Evolutionary conservation across 371 early-diverging fungal genomes (phyloP), one percentile per base, ranked within the genome.

Genomic region (Neoconidiobolus thromboides): DNA sequence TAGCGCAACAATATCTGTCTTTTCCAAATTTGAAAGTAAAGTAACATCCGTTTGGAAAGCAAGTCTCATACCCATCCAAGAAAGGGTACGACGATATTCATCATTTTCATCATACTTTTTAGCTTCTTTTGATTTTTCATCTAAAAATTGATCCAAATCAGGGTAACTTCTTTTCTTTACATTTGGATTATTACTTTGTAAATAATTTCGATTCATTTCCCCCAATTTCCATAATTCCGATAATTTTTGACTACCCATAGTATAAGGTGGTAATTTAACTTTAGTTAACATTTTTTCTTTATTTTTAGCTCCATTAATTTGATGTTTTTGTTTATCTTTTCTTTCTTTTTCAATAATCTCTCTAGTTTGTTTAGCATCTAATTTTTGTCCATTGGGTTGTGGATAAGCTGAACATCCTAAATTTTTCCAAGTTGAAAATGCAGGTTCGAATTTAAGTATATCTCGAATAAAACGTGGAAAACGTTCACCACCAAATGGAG

Each of bases 141-240:
- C 36, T 57, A 57, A 41, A 47, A 63, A 14, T 59, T 66, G 12
- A 60, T 61, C 40, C 56, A 58, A 36, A 7, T 14, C 5, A n/a
- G 52, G 52, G 14, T 38, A 6, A 5, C 36, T 38, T 7, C 52
- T 14, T 38, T 51, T 51, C 7, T 26, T 26, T 26, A 26, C 26
- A 26, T 26, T 26, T 26, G 52, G 37, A 38, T 26, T 14, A 36
- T 38, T 14, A 14, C 52, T 7, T 3, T 51, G n/a, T 14, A 38
- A 51, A 51, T 26, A 6, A n/a, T 7, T 51, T 51, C 37, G 36
- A 26, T 51, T 14, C 5, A 5, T 36, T 51, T 38, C 14, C 52
- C 52, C n/a, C 14, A 38, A 0, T 51, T 51, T 14, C n/a, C 14
- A 51, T 26, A 14, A 36, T 6, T 10, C 52, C 3, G 37, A 38